Evolutionary conservation across 176 grass and related monocot species (phyloP), one percentile per base, ranked within the genome.

Genomic region (Rhynchospora pubera): DNA sequence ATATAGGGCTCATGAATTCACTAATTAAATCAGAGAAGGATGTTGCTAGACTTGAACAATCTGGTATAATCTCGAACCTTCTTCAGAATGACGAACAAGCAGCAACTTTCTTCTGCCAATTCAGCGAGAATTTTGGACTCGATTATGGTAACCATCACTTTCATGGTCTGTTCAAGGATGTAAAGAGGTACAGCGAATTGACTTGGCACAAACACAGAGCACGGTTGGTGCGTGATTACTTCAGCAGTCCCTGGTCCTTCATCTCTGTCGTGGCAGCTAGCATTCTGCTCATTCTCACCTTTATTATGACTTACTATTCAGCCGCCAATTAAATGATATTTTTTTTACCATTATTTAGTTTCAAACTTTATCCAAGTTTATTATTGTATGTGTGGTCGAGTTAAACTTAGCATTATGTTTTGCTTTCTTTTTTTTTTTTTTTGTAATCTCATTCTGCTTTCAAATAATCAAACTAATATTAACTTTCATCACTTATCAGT

Each of bases 1-100:
- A 85, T 12, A 28, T 86, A 39, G 1, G 30, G 2, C 73, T 91
- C 70, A 83, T 91, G 83, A 78, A 91, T 32, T 56, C 83, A 22
- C 43, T 92, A 11, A 1, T 92, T 8, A 44, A 26, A 1, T 12
- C 87, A 22, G 0, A 63, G 0, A 79, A 51, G 50, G 87, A 89
- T 28, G 81, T 87, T 57, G 6, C 34, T 16, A 16, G 89, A 0
- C 78, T 92, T 5, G 55, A 53, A 0, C 42, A 7, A 3, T 14
- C 13, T 0, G 47, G 63, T 0, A 6, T 92, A 0, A 43, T 92
- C 0, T 43, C 57, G 1, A 89, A 62, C 75, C 23, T 69, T 0
- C 50, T 89, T 15, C 75, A 34, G 8, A 57, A 21, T 15, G 79
- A n/a, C 2, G 0, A 34, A 4, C 19, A 4, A 0, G 18, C 47